Evolutionary conservation across 208 protist genomes (phyloP), one percentile per base, ranked within the genome.

Genomic region (Kentomonas sorsogonicus): DNA sequence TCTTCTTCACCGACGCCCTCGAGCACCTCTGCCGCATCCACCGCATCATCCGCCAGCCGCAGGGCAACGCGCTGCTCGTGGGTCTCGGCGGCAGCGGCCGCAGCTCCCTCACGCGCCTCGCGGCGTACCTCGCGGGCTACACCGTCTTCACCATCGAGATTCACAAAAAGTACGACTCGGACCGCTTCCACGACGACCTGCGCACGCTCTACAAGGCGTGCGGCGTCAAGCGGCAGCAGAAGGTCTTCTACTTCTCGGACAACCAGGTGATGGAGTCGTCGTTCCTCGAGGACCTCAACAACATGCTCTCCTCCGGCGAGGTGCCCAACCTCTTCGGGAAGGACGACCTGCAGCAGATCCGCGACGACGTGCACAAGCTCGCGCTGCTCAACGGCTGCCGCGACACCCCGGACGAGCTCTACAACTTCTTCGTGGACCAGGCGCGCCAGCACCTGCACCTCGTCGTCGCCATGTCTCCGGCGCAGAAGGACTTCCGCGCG

Each of bases 241-340:
- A 96, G 43, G 94, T 98, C 13, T 99, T 99, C 79, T 91, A 99
- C 65, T 98, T 99, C 63, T 91, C 82, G 44, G 98, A 99, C 72
- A 98, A 97, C 56, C 97, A 99, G 74, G 90, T 99, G 55, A 88
- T 98, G 60, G 65, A 98, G 34, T 69, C 95, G 23, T 86, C 83
- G 16, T 98, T 99, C 66, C 72, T 99, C 11, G 97, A 99, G 74
- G 97, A 99, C 76, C 82, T 99, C 22, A 99, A 99, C 79, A 97
- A 96, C 66, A 97, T 99, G 77, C 86, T 99, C 26, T 95, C 89
- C 52, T 90, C 78, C n/a, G 98, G 97, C 56, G 95, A 99, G 84
- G 94, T 99, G 33, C 96, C 98, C n/a, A 98, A 97, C 74, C 79
- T 99, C 16, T 99, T 98, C 66, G 70, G 66, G 30, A 89, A 92